These are phyloP conservation scores for Mycena rosella DNA, from an alignment of 768 basidiomycete genomes.

Conservation along the genomic window DNA sequence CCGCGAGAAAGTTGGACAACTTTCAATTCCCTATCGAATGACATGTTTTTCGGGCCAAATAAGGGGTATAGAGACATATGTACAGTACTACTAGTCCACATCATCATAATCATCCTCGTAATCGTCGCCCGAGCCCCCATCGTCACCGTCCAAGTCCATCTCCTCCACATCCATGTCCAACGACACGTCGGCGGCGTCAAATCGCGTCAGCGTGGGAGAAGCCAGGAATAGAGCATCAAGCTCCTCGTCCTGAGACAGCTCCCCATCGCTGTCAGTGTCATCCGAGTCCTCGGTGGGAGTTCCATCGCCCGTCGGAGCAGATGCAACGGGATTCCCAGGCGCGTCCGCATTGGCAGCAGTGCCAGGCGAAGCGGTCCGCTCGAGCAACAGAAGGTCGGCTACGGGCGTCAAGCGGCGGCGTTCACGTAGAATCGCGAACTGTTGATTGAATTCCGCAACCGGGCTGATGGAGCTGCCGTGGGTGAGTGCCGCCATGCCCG, in stretches of 20 bases:
- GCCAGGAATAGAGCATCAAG: not conserved
- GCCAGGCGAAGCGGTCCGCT: not conserved
- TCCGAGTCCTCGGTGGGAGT: not conserved
- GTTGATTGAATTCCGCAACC: no score
- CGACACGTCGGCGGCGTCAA: not conserved
- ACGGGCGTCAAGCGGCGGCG: no score
- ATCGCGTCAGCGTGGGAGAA: not conserved
- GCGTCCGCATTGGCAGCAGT: no score
- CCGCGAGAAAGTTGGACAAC: not conserved
- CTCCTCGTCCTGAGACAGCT: no score
- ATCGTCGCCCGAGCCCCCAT: not conserved
- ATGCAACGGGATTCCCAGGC: no score
- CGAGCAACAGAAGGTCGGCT: not conserved
- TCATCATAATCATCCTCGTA: not conserved
- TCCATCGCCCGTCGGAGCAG: not conserved
- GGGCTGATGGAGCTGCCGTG: no score
- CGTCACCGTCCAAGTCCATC: not conserved
- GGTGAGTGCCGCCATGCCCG: no score
- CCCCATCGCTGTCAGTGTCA: not conserved
- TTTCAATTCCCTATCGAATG: not conserved
- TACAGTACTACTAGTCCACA: not conserved
- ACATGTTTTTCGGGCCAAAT: not conserved
- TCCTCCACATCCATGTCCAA: not conserved
- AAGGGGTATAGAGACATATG: not conserved
- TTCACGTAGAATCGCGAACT: no score